These are phyloP conservation scores for Bruguiera gymnorhiza DNA, from an alignment of 345 rosid genomes.

Conservation along the genomic window DNA sequence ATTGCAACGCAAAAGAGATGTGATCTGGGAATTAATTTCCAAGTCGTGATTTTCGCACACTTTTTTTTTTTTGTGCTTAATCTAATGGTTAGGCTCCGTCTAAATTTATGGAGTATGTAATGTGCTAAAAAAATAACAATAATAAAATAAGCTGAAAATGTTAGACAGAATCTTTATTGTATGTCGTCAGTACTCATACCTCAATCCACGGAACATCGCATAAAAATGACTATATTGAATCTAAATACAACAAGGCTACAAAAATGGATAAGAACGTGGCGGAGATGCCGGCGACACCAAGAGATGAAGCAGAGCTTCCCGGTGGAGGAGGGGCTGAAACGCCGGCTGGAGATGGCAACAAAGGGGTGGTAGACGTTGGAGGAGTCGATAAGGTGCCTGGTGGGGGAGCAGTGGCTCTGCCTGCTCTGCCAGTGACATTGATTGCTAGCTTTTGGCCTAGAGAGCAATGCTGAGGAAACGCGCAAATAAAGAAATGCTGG, in stretches of 20 bases:
- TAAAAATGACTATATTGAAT: background rate
- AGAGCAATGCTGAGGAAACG: slow-evolving; percentile 38
- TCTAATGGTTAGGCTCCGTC: too few relatives aligned
- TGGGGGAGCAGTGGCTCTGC: slow-evolving; percentile 2
- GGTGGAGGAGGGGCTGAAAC: slow-evolving; percentile 31
- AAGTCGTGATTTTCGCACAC: too few relatives aligned
- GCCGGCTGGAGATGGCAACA: slow-evolving; percentile 13
- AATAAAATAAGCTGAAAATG: slow-evolving; percentile 2
- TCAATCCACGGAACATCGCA: slow-evolving; percentile 18
- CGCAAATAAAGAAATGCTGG: slow-evolving; percentile 44
- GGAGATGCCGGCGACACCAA: slow-evolving; percentile 28
- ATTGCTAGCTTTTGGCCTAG: slow-evolving; percentile 48
- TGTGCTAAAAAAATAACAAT: too few relatives aligned
- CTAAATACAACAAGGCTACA: slow-evolving; percentile 40
- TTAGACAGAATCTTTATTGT: slow-evolving; percentile 3
- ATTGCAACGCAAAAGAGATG: too few relatives aligned
- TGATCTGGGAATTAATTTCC: too few relatives aligned
- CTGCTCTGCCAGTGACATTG: slow-evolving; percentile 27
- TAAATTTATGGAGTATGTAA: too few relatives aligned
- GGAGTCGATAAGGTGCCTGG: slow-evolving; percentile 7
- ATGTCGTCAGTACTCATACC: background rate
- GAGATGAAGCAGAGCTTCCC: slow-evolving; percentile 37
- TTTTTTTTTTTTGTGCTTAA: too few relatives aligned
- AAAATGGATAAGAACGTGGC: slow-evolving; percentile 27
- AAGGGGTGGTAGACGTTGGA: background rate